A percentile compares a stretch with the other conserved stretches of the same genome.
These are phyloP conservation scores for Phyllostachys edulis DNA, from an alignment of 176 grass and related monocot species.

Conservation along the genomic window DNA sequence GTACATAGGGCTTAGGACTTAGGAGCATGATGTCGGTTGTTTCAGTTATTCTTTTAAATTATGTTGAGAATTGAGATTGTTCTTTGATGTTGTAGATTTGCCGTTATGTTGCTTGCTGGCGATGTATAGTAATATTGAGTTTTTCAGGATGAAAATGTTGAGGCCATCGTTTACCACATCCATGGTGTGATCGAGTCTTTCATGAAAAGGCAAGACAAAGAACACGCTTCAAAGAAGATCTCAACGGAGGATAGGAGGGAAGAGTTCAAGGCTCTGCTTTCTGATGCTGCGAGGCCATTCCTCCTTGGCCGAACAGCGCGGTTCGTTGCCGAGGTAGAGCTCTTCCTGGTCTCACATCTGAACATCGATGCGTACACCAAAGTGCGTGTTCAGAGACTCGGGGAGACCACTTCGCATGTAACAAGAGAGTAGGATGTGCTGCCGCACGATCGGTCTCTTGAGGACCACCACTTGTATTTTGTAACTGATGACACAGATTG, in stretches of 20 bases:
- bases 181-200: conserved; percentile 74
- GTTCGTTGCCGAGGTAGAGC: conserved; percentile 68
- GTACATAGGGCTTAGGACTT: too few species aligned
- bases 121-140: neutral
- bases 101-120: neutral
- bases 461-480: conserved; percentile 39
- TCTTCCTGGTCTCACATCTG: conserved; percentile 69
- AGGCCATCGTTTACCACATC: conserved; percentile 75
- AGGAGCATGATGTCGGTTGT: neutral
- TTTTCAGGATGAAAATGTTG: conserved; percentile 66
- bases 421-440: conserved; percentile 27
- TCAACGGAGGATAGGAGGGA: conserved; percentile 48
- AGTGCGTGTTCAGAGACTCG: conserved; percentile 45
- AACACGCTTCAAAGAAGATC: neutral
- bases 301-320: conserved; percentile 51
- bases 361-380: conserved; percentile 81
- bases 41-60: neutral
- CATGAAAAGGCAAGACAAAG: conserved; percentile 56
- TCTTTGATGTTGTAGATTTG: neutral
- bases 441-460: conserved; percentile 42
- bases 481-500: conserved; percentile 29
- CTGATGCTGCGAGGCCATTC: conserved; percentile 67
- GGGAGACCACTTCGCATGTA: conserved; percentile 39
- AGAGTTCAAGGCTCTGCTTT: conserved; percentile 61
- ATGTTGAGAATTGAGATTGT: neutral